Evolutionary conservation across 371 early-diverging fungal genomes (phyloP), one percentile per base, ranked within the genome.

Genomic region (Dichotomocladium elegans): DNA sequence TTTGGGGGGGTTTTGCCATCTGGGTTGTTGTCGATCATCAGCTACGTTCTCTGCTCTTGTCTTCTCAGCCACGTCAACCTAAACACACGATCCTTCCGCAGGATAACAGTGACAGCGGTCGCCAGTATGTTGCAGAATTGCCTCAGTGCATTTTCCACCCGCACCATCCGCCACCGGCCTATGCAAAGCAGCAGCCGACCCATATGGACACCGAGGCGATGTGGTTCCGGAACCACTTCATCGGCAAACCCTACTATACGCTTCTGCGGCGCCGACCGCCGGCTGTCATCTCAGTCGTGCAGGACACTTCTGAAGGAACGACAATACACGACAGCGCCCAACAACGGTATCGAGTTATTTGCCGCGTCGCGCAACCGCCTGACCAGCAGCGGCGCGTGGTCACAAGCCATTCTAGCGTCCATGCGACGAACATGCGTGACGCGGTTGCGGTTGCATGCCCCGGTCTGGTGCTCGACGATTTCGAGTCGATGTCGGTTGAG

Each of bases 181-280:
- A 69, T 54, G 15, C 48, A 22, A 25, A 53, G 2, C 45, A 48
- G 34, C 51, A 52, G 42, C 55, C 68, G 21, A 70, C 69, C 24
- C 66, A 64, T 22, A 57, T 61, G 54, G 63, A 67, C 59, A 10
- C 46, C 19, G 52, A 66, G 26, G 64, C 71, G 4, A 53, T 41
- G 26, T 76, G 77, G 77, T 76, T 76, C 46, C 54, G 77, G 2
- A 63, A 63, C 9, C 43, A 66, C 41, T 76, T 76, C 60, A 64
- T 76, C 14, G 77, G 73, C 26, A 70, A 72, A 34, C 66, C 73
- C 1, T 76, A 76, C 44, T 45, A 60, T 9, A 72, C 70, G 1
- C 44, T 71, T 21, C 64, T 74, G 41, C 70, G 69, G 6, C 41
- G 27, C 19, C 28, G 45, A 24, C 26, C 26, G 21, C 45, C 26